Evolutionary conservation across 2,329 filamentous ascomycete species (phyloP), one percentile per base, ranked within the genome.

Genomic region (Claviceps sp.): DNA sequence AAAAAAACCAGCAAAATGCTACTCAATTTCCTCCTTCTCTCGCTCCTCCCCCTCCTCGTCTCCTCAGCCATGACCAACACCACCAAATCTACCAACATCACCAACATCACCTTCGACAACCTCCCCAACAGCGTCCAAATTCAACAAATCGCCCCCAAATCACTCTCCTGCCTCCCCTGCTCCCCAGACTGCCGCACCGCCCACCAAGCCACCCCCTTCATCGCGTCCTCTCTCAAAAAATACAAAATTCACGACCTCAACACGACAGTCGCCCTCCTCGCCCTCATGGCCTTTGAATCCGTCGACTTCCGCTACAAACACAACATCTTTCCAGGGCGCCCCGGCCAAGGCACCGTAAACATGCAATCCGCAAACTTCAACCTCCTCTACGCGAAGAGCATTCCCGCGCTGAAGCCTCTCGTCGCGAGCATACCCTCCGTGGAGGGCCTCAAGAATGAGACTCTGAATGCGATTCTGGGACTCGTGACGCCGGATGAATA

Each of bases 271-370:
- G 86, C 82, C 22, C 66, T 90, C 16, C 62, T 93, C 44, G 73
- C 82, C 13, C 72, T 88, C 61, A 84, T 87, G 70, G 78, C 83
- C 11, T 82, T 82, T 62, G 88, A 94, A 69, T 80, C 78, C 1
- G 79, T 52, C 22, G 74, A 82, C 55, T 86, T 90, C 68, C 74
- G 77, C 60, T 90, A 79, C 75, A 86, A 83, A 66, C 76, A 73
- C 64, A 88, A 89, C 67, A 71, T 80, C 59, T 57, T 50, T 37
- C 68, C 71, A 56, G 76, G 74, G n/a, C 61, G 68, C 0, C 74
- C 82, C 0, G 86, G 86, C 8, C 84, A 90, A 64, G 86, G 86
- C 23, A 89, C 86, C 1, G 70, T 69, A 55, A 78, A 78, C 63
- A 75, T 78, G 74, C 75, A 78, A 60, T 66, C 66, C 65, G 55